These are phyloP conservation scores for Trametes villosa DNA, from an alignment of 768 basidiomycete genomes.

Conservation along the genomic window DNA sequence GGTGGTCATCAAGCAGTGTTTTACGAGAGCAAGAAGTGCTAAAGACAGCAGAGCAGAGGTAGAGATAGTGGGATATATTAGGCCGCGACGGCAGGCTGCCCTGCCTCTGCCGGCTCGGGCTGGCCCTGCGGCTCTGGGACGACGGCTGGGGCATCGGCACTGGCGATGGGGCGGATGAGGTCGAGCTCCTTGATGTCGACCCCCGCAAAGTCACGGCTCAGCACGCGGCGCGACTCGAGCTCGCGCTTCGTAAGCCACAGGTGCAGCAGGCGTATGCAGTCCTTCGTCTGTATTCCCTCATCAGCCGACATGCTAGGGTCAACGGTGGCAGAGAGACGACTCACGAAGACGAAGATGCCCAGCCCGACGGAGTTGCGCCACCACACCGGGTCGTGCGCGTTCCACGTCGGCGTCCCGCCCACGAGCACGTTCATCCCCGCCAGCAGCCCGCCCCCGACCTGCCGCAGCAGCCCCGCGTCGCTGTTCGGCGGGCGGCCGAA, in stretches of 20 bases:
- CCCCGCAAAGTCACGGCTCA: slow-evolving; percentile 71
- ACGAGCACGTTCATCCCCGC: slow-evolving; percentile 52
- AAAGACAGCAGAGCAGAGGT: not conserved
- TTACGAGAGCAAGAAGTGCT: not conserved
- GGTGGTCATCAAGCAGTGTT: not conserved
- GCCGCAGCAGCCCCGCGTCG: slow-evolving; percentile 28
- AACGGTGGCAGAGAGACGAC: slow-evolving; percentile 23
- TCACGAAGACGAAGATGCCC: slow-evolving; percentile 67
- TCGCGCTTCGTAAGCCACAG: slow-evolving; percentile 74
- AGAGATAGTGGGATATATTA: not conserved
- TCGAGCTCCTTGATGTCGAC: slow-evolving; percentile 72
- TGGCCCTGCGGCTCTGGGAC: not conserved
- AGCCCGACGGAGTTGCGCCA: slow-evolving; percentile 75
- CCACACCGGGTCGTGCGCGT: slow-evolving; percentile 77
- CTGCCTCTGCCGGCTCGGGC: not conserved
- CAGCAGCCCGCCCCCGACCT: slow-evolving; percentile 34
- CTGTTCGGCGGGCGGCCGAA: slow-evolving; percentile 2
- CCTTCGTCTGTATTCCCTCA: slow-evolving; percentile 69
- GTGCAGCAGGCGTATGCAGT: slow-evolving; percentile 68
- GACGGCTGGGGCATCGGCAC: not conserved
- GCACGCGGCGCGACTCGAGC: slow-evolving; percentile 67
- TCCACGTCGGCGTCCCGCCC: slow-evolving; percentile 65
- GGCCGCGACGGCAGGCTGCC: not conserved
- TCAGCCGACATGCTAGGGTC: not conserved
- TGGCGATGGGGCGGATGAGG: slow-evolving; percentile 44